Evolutionary conservation across 495 filamentous ascomycete genomes (phyloP).

Genomic region (Baudoinia panamericana): DNA sequence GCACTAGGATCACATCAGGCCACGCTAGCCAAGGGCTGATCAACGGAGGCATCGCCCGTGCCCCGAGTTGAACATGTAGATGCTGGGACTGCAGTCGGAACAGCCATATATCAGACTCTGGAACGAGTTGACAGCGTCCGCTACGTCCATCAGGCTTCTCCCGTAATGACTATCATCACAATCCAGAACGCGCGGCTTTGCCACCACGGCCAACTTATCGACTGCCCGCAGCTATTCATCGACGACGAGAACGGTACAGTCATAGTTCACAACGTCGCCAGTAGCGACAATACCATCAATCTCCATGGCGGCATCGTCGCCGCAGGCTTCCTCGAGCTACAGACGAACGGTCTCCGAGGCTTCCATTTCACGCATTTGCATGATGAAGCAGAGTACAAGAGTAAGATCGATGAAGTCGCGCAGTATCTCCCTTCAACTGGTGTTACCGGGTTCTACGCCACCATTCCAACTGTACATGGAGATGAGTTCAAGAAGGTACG

Average conservation of each 20-base stretch:
- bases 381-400: conserved; percentile 24
- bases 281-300: conserved; percentile 27
- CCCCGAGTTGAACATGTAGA: too few relatives aligned
- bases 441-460: conserved; percentile 31
- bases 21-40: too few relatives aligned
- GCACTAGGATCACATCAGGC: too few relatives aligned
- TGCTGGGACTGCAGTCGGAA: too few relatives aligned
- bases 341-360: conserved; percentile 31
- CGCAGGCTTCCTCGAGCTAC: conserved; percentile 31
- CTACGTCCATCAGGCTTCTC: too few relatives aligned
- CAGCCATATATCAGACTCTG: too few relatives aligned
- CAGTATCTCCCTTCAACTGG: conserved; percentile 30
- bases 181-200: conserved; percentile 35
- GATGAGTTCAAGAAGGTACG: conserved; percentile 30
- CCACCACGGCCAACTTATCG: conserved; percentile 30
- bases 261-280: conserved; percentile 30
- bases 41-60: too few relatives aligned
- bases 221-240: too few relatives aligned
- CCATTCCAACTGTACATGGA: conserved; percentile 28
- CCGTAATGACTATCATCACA: conserved; percentile 28
- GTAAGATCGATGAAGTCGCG: conserved; percentile 25
- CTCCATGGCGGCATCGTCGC: conserved; percentile 34
- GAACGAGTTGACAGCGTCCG: too few relatives aligned
- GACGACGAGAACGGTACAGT: too few relatives aligned
- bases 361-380: conserved; percentile 34